These are phyloP conservation scores for Plectranthus barbatus DNA, from an alignment of 257 asterid species.

Conservation along the genomic window DNA sequence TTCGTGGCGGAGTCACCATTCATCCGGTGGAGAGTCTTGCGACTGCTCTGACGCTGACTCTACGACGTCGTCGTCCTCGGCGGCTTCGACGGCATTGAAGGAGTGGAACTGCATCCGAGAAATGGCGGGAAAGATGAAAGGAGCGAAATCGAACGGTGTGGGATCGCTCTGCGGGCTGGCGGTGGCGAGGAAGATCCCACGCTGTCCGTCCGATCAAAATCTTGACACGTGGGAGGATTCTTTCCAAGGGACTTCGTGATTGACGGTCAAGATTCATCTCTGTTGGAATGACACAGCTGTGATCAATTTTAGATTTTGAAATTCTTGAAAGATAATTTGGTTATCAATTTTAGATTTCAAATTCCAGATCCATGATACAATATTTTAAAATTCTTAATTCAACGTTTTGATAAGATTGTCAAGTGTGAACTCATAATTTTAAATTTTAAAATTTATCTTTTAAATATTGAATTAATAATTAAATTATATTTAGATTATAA, in stretches of 20 bases:
- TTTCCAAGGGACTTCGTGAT: constrained; percentile 33
- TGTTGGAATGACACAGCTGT: constrained; percentile 3
- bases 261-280: constrained; percentile 17
- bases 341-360: too few relatives aligned
- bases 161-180: constrained; percentile 65
- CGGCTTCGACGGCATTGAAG: constrained; percentile 56
- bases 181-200: constrained; percentile 49
- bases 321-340: too few relatives aligned
- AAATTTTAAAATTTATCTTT: too few relatives aligned
- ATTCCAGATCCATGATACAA: too few relatives aligned
- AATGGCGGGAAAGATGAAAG: constrained; percentile 52
- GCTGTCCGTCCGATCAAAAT: constrained; percentile 55
- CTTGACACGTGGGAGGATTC: constrained; percentile 39
- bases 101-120: constrained; percentile 60
- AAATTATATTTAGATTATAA: too few relatives aligned
- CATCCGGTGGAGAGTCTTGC: constrained; percentile 57
- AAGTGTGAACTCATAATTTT: too few relatives aligned
- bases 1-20: constrained; percentile 40
- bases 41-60: constrained; percentile 68
- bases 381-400: too few relatives aligned
- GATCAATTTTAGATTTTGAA: too few relatives aligned
- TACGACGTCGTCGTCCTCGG: constrained; percentile 52
- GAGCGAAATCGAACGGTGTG: constrained; percentile 33
- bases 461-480: too few relatives aligned
- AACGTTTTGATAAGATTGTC: too few relatives aligned